phyloP scores from a whole-genome alignment of 805 yeast genomes.

The Cyberlindnera misumaiensis region DNA sequence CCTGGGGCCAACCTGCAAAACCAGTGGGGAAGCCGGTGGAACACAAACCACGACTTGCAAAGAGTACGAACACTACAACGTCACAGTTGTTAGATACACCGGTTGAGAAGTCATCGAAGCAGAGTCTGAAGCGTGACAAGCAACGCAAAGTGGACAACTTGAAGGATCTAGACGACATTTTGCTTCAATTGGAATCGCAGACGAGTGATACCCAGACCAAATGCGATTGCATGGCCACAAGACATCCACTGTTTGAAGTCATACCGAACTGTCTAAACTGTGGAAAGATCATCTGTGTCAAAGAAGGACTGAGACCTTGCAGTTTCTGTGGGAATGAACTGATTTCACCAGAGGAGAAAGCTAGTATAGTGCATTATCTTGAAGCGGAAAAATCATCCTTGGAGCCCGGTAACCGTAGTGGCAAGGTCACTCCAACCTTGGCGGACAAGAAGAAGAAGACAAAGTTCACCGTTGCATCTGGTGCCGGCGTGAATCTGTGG shows the following conservation, averaged over 20 bases:
- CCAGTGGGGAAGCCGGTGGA: too few relatives aligned
- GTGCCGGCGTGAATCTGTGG: constrained; percentile 61
- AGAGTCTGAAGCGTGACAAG: constrained; percentile 29
- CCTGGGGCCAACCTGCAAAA: too few relatives aligned
- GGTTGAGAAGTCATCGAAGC: constrained; percentile 21
- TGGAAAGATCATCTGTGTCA: constrained; percentile 86
- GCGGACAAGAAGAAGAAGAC: constrained; percentile 27
- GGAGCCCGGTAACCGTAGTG: constrained; percentile 13
- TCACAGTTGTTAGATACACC: constrained; percentile 41
- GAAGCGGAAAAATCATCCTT: constrained; percentile 44
- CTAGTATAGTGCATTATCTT: constrained; percentile 46
- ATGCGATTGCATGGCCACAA: constrained; percentile 81
- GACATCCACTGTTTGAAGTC: constrained; percentile 81
- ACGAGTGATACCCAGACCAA: constrained; percentile 20
- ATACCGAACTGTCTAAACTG: constrained; percentile 94
- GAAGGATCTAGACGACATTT: constrained; percentile 58
- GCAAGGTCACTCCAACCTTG: constrained; percentile 3
- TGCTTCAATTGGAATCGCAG: constrained; percentile 44
- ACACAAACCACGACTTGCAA: constrained; percentile 4
- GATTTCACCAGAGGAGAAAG: constrained; percentile 54
- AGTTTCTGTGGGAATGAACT: constrained; percentile 70
- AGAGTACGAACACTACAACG: constrained; percentile 28
- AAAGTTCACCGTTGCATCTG: constrained; percentile 48
- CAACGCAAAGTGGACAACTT: constrained; percentile 46
- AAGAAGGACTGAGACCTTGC: constrained; percentile 90